Evolutionary conservation across 306 rosid species (phyloP).

Genomic region (Medicago truncatula): DNA sequence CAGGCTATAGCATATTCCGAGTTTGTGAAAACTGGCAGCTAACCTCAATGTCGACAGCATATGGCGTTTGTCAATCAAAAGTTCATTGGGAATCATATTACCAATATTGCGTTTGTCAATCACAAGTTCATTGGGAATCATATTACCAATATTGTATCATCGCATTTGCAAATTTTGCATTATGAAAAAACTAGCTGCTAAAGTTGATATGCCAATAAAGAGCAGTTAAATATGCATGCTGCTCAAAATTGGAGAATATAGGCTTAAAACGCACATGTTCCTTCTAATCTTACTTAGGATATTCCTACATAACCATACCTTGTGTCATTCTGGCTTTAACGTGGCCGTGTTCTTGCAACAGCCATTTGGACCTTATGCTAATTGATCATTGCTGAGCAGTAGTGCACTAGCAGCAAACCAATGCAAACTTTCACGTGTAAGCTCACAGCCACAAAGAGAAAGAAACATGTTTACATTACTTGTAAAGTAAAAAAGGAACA

Average conservation of each 20-base stretch:
- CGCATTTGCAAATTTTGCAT: background rate
- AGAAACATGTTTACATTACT: conserved; percentile 35
- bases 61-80: background rate
- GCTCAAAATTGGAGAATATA: conserved; percentile 25
- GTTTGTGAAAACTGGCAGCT: background rate
- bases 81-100: background rate
- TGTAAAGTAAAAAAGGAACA: conserved; percentile 34
- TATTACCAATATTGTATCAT: background rate
- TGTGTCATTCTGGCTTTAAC: conserved; percentile 37
- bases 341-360: conserved; percentile 39
- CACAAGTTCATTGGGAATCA: background rate
- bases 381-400: conserved; percentile 47
- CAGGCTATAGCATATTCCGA: background rate
- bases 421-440: conserved; percentile 35
- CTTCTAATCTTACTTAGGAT: background rate
- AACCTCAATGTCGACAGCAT: conserved; percentile 12
- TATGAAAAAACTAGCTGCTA: conserved; percentile 19
- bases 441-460: conserved; percentile 36
- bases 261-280: conserved; percentile 15
- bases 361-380: conserved; percentile 40
- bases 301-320: conserved; percentile 38
- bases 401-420: conserved; percentile 39
- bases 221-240: conserved; percentile 10
- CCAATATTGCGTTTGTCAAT: background rate
- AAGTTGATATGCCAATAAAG: conserved; percentile 19